Evolutionary conservation across 2,329 filamentous ascomycete genomes (phyloP).

Genomic region (Verticillium alfalfae): DNA sequence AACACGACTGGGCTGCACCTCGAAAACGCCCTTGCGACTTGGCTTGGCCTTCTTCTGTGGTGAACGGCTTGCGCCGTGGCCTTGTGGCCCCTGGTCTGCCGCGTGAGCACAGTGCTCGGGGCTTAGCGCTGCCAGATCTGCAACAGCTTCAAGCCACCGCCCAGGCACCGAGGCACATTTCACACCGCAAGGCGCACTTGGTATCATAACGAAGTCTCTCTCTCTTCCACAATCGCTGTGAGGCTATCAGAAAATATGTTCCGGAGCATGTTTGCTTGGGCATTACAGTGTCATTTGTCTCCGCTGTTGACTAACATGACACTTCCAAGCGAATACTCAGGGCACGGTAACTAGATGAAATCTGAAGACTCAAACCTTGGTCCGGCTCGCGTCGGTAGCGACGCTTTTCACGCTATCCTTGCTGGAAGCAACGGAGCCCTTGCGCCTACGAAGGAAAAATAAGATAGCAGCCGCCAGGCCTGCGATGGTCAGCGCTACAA

Average conservation of each 20-base stretch:
- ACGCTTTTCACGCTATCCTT: background rate
- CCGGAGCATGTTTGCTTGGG: too few relatives aligned
- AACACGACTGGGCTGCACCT: too few relatives aligned
- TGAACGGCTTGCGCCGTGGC: too few relatives aligned
- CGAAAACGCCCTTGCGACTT: background rate
- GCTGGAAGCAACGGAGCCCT: background rate
- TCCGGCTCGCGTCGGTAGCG: background rate
- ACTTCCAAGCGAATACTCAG: too few relatives aligned
- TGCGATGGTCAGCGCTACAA: slow-evolving; percentile 23
- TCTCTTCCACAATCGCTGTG: too few relatives aligned
- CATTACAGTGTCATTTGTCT: too few relatives aligned
- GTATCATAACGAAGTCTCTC: background rate
- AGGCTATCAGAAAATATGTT: too few relatives aligned
- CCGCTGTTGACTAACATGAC: too few relatives aligned
- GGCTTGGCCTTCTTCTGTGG: background rate
- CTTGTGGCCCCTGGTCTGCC: background rate
- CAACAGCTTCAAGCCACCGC: background rate
- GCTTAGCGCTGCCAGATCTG: background rate
- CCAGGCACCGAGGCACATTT: background rate
- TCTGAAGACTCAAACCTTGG: background rate
- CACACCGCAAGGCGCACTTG: background rate
- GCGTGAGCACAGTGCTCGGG: background rate
- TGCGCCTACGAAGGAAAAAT: slow-evolving; percentile 1
- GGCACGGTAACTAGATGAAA: too few relatives aligned
- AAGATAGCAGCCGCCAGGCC: slow-evolving; percentile 7